These are phyloP conservation scores for Colletotrichum lupini DNA, from an alignment of 2,329 filamentous ascomycete genomes.

Conservation along the genomic window DNA sequence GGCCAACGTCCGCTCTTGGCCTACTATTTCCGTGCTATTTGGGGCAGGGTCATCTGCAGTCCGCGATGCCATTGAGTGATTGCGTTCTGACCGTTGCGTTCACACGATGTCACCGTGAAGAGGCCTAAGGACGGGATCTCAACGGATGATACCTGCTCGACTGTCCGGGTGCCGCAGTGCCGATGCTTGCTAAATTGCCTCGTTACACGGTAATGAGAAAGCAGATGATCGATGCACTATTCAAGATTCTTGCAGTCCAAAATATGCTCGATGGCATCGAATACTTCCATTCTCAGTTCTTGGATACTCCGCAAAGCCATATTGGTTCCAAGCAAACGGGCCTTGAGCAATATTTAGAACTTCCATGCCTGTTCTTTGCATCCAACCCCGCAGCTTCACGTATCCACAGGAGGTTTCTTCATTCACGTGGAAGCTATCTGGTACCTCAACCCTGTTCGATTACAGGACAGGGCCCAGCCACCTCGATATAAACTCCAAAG, in stretches of 20 bases:
- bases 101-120: slow-evolving; percentile 5
- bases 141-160: neutral
- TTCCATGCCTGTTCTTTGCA: neutral
- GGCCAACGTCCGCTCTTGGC: neutral
- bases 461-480: neutral
- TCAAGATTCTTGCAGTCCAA: neutral
- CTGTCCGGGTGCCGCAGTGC: neutral
- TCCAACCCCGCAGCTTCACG: neutral
- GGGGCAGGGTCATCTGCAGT: neutral
- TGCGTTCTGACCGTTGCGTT: neutral
- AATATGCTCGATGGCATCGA: neutral
- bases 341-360: neutral
- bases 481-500: neutral
- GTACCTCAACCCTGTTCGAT: neutral
- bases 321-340: neutral
- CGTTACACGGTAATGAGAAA: neutral
- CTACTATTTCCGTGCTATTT: neutral
- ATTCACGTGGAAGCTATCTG: neutral
- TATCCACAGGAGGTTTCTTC: neutral
- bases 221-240: neutral
- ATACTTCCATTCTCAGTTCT: neutral
- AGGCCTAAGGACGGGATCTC: neutral
- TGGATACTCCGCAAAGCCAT: neutral
- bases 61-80: neutral
- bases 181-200: neutral